phyloP scores from a whole-genome alignment of 2,329 filamentous ascomycete species.

The Claviceps pusilla region DNA sequence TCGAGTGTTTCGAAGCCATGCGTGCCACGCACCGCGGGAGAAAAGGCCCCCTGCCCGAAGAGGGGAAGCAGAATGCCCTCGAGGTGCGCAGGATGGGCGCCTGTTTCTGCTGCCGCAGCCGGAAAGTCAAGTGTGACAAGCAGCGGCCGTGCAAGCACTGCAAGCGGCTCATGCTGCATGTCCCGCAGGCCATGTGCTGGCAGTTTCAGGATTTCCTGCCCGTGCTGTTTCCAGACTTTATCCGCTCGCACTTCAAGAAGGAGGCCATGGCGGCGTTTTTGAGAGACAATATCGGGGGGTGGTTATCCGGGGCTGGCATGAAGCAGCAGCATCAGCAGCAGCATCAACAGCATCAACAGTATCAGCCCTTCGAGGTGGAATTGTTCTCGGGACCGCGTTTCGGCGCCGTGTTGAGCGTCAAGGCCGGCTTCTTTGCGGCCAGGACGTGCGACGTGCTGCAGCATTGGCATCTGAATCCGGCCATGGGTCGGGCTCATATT shows the following conservation, averaged over 20 bases:
- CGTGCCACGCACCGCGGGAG: conserved; percentile 38
- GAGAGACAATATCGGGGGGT: conserved; percentile 31
- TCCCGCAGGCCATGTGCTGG: conserved; percentile 44
- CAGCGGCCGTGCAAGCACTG: conserved; percentile 42
- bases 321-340: conserved; percentile 10
- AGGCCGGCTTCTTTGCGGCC: conserved; percentile 37
- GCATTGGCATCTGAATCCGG: conserved; percentile 33
- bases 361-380: conserved; percentile 26
- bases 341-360: not conserved
- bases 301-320: conserved; percentile 26
- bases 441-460: conserved; percentile 31
- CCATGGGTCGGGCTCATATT: conserved; percentile 24
- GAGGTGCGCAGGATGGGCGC: conserved; percentile 39
- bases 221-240: conserved; percentile 36
- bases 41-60: conserved; percentile 38
- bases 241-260: conserved; percentile 34
- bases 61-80: conserved; percentile 39
- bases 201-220: conserved; percentile 40
- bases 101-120: conserved; percentile 44
- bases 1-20: conserved; percentile 39
- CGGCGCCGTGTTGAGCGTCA: conserved; percentile 28
- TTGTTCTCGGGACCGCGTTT: conserved; percentile 34
- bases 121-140: conserved; percentile 44
- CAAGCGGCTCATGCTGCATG: conserved; percentile 32
- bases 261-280: conserved; percentile 35